A percentile compares a stretch with the other conserved stretches of the same genome.
Conservation (phyloP, 2,329 filamentous ascomycete genomes). For the Albophoma yamanashiensis region DNA sequence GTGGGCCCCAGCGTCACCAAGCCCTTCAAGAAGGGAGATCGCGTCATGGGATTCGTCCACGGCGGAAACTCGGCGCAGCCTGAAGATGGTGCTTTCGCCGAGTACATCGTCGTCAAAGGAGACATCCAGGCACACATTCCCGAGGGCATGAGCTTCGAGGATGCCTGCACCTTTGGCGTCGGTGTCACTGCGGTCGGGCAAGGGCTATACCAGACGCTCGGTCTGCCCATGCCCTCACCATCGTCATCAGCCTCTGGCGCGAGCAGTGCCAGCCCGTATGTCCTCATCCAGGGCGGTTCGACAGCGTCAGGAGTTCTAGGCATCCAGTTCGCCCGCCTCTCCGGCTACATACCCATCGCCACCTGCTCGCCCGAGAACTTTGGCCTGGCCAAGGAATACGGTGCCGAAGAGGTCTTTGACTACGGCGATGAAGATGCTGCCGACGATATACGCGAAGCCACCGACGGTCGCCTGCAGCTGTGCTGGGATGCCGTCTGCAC, state of each 20-base stretch:
- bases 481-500: no score
- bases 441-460: no score
- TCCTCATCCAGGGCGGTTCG: no score
- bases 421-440: conserved; percentile 16
- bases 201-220: conserved; percentile 33
- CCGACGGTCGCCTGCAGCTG: no score
- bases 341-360: conserved; percentile 18
- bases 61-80: conserved; percentile 17
- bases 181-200: conserved; percentile 27
- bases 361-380: conserved; percentile 27
- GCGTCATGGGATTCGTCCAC: conserved; percentile 29
- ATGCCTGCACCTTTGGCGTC: conserved; percentile 32
- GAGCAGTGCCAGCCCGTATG: no score
- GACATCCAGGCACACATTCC: conserved; percentile 33
- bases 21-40: conserved; percentile 34
- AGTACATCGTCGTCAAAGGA: conserved; percentile 26
- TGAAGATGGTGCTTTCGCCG: conserved; percentile 32
- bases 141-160: conserved; percentile 30
- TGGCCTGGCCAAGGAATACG: conserved; percentile 24
- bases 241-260: no score
- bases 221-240: conserved; percentile 15
- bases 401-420: conserved; percentile 36
- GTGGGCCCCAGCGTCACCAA: conserved; percentile 31
- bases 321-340: no score
- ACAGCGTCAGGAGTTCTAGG: no score